Evolutionary conservation across 352 stramenopile species (phyloP).

Genomic region (Pythium insidiosum): DNA sequence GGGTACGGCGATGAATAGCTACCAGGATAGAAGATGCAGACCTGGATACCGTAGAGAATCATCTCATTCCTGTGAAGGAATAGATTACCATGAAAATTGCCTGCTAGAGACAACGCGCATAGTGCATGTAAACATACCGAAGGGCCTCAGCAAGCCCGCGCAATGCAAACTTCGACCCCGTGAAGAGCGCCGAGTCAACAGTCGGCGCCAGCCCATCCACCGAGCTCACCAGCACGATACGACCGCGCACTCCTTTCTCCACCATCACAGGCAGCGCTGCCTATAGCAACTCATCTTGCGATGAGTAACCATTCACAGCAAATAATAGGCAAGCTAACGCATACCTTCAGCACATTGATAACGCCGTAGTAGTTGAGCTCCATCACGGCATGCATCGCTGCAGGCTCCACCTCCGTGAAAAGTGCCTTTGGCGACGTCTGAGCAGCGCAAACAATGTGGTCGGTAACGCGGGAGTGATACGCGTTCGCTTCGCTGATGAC

Average conservation of each 20-base stretch:
- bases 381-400: slow-evolving; percentile 27
- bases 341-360: slow-evolving; percentile 40
- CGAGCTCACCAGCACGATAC: slow-evolving; percentile 46
- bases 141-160: slow-evolving; percentile 88
- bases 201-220: slow-evolving; percentile 36
- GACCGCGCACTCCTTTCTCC: slow-evolving; percentile 22
- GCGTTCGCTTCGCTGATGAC: slow-evolving; percentile 34
- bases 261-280: slow-evolving; percentile 44
- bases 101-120: too few species aligned
- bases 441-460: slow-evolving; percentile 45
- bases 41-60: slow-evolving; percentile 52
- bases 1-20: slow-evolving; percentile 7
- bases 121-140: slow-evolving; percentile 11
- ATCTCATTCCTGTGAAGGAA: slow-evolving; percentile 31
- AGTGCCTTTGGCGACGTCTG: slow-evolving; percentile 18
- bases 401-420: slow-evolving; percentile 36
- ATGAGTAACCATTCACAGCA: too few species aligned
- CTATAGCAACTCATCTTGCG: too few species aligned
- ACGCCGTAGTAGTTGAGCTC: slow-evolving; percentile 49
- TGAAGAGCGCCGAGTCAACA: slow-evolving; percentile 85
- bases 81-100: too few species aligned
- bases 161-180: slow-evolving; percentile 84
- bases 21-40: slow-evolving; percentile 86
- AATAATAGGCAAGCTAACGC: too few species aligned
- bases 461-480: slow-evolving; percentile 35